Percentiles rank a stretch among this genome's conserved stretches.
Evolutionary conservation across 768 basidiomycete genomes (phyloP).

Genomic region (Suillus lakei): DNA sequence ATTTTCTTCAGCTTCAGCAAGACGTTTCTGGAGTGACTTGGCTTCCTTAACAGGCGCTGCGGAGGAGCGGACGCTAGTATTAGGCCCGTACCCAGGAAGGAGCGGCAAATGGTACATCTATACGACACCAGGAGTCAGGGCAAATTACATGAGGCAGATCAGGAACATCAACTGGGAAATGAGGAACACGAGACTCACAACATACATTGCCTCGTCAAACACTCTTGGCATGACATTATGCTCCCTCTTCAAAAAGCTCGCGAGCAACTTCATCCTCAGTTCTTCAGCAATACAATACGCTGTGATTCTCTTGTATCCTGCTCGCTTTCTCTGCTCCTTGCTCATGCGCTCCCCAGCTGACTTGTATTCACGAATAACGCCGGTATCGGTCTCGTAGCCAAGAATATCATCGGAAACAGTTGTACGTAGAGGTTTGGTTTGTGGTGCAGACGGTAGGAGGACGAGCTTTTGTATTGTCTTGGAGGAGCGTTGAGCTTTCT

Average conservation of each 20-base stretch:
- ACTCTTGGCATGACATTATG: slow-evolving; percentile 87
- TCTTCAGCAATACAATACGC: slow-evolving; percentile 90
- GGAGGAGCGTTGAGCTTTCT: slow-evolving; percentile 76
- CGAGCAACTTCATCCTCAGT: slow-evolving; percentile 83
- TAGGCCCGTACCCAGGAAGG: slow-evolving; percentile 87
- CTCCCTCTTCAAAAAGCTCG: slow-evolving; percentile 88
- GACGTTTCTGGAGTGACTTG: slow-evolving; percentile 64
- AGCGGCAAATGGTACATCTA: slow-evolving; percentile 93
- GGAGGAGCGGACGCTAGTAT: slow-evolving; percentile 86
- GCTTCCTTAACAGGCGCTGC: slow-evolving; percentile 55
- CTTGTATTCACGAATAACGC: slow-evolving; percentile 72
- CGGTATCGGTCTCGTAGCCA: slow-evolving; percentile 69
- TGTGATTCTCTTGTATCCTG: slow-evolving; percentile 81
- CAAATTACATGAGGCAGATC: slow-evolving; percentile 7
- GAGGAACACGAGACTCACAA: slow-evolving; percentile 54
- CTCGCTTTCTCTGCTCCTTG: slow-evolving; percentile 81
- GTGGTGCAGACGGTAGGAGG: slow-evolving; percentile 86
- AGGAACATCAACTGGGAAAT: not conserved
- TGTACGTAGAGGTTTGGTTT: slow-evolving; percentile 69
- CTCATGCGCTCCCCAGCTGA: slow-evolving; percentile 88
- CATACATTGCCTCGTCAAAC: slow-evolving; percentile 94
- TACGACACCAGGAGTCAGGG: not conserved
- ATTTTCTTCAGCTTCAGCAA: slow-evolving; percentile 89
- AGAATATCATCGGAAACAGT: slow-evolving; percentile 44
- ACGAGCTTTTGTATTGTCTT: slow-evolving; percentile 94